Percentiles rank a stretch among this genome's conserved stretches.
Evolutionary conservation across 108 stramenopile genomes (phyloP).

Genomic region (Fragilaria radians): DNA sequence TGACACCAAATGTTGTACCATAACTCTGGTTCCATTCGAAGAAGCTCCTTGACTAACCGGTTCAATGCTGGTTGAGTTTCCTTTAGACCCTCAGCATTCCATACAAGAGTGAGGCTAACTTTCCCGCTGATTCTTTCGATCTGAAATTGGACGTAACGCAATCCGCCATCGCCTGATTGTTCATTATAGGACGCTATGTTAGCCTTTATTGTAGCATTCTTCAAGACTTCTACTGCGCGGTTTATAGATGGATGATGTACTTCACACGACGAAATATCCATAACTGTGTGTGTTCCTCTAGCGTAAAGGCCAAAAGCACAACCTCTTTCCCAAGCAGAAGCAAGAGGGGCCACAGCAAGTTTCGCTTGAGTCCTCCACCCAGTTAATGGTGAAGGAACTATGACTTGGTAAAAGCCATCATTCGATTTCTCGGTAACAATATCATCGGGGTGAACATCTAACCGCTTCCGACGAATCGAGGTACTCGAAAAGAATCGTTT

Average conservation of each 20-base stretch:
- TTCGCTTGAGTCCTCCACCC: conserved; percentile 83
- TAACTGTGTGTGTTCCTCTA: conserved; percentile 74
- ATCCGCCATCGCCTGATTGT: conserved; percentile 41
- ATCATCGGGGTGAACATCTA: conserved; percentile 24
- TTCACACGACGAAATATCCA: conserved; percentile 78
- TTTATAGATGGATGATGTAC: conserved; percentile 96
- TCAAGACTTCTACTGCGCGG: conserved; percentile 45
- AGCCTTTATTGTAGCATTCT: conserved; percentile 41
- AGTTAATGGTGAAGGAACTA: conserved; percentile 49
- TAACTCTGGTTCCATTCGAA: conserved; percentile 31
- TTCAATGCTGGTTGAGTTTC: conserved; percentile 62
- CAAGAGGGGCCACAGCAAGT: conserved; percentile 56
- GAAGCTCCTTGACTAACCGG: conserved; percentile 62
- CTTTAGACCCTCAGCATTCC: conserved; percentile 74
- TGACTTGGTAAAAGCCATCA: conserved; percentile 58
- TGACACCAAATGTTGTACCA: conserved; percentile 87
- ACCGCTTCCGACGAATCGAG: conserved; percentile 45
- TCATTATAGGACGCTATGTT: conserved; percentile 67
- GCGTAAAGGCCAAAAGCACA: conserved; percentile 83
- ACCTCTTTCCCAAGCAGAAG: conserved; percentile 52
- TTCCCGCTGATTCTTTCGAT: conserved; percentile 79
- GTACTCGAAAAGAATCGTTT: conserved; percentile 67
- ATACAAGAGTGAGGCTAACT: conserved; percentile 83
- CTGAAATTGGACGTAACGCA: conserved; percentile 73
- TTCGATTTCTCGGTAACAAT: conserved; percentile 17